Evolutionary conservation across 305 asterid genomes (phyloP), one percentile per base, ranked within the genome.

Genomic region (Caryopteris hybrid): DNA sequence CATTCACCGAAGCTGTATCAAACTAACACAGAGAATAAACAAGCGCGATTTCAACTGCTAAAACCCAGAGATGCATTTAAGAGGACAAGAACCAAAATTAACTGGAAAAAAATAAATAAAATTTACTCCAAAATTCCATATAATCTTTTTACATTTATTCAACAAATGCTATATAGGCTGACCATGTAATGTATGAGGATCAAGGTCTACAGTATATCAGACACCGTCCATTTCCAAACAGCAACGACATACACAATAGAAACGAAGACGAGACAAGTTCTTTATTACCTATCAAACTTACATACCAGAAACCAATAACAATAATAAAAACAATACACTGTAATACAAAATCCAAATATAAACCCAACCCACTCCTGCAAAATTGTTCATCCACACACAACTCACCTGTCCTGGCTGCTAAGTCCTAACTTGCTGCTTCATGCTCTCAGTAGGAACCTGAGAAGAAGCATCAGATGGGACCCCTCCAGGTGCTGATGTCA

Each of bases 301-400:
- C 89, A 85, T 42, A 78, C 75, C 88, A 76, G 87, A 84, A 84
- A 82, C 88, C 83, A 86, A 83, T 73, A 78, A 69, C 23, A 81
- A 84, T 72, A 68, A 70, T 47, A 73, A 74, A 25, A 45, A 48
- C 75, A 72, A 17, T 48, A 80, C 77, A 65, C 73, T 70, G 76
- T 57, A 66, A 70, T 70, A 81, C 64, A 66, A 82, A 34, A 74
- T 55, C 62, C 55, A 76, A 77, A 70, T 31, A 78, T 66, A 76
- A 79, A 79, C 58, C 83, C 75, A 83, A 77, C 76, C 83, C 83
- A 73, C 76, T 62, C 64, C 86, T 81, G 95, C 99, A 93, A 93
- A 93, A 91, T 79, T 91, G 87, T 85, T 78, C 79, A 85, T 82
- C 79, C 83, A 73, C 18, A 57, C 47, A 76, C 81, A 77, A 78